phyloP scores from a whole-genome alignment of 2,329 filamentous ascomycete species.

The Purpureocillium lavendulum region DNA sequence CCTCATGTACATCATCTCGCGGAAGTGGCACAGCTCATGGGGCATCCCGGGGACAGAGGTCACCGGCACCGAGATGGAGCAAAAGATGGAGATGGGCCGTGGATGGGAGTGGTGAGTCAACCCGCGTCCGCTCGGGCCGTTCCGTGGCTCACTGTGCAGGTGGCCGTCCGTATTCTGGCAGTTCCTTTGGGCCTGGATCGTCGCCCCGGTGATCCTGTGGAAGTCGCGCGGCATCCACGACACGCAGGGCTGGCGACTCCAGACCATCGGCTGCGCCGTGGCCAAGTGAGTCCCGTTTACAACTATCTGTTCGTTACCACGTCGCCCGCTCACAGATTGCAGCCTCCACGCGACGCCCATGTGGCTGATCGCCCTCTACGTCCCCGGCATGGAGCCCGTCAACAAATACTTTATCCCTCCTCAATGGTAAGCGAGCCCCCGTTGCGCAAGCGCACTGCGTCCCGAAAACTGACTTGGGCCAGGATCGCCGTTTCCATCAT shows the following conservation, averaged over 20 bases:
- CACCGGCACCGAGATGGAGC: conserved; percentile 40
- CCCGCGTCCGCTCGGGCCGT: neutral
- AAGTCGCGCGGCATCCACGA: conserved; percentile 53
- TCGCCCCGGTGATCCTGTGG: conserved; percentile 51
- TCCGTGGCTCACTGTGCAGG: conserved; percentile 19
- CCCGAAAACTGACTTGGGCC: conserved; percentile 8
- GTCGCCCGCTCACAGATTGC: conserved; percentile 1
- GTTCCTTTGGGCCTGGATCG: conserved; percentile 50
- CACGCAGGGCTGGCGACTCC: conserved; percentile 54
- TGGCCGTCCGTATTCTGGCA: conserved; percentile 54
- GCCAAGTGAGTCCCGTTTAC: conserved; percentile 24
- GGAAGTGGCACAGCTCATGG: conserved; percentile 52
- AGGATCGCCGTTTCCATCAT: conserved; percentile 45
- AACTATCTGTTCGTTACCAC: too few relatives aligned
- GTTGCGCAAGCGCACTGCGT: too few relatives aligned
- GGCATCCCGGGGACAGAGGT: conserved; percentile 54
- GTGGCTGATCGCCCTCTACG: conserved; percentile 51
- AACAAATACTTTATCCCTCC: conserved; percentile 48
- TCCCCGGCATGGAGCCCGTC: conserved; percentile 37
- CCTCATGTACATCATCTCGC: conserved; percentile 51
- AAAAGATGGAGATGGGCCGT: conserved; percentile 31
- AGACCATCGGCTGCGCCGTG: conserved; percentile 44
- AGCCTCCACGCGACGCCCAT: conserved; percentile 56
- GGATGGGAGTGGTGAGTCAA: conserved; percentile 55
- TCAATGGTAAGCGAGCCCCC: conserved; percentile 53